Conservation (phyloP, 1,284 basidiomycete species). For the Heterobasidion irregulare region DNA sequence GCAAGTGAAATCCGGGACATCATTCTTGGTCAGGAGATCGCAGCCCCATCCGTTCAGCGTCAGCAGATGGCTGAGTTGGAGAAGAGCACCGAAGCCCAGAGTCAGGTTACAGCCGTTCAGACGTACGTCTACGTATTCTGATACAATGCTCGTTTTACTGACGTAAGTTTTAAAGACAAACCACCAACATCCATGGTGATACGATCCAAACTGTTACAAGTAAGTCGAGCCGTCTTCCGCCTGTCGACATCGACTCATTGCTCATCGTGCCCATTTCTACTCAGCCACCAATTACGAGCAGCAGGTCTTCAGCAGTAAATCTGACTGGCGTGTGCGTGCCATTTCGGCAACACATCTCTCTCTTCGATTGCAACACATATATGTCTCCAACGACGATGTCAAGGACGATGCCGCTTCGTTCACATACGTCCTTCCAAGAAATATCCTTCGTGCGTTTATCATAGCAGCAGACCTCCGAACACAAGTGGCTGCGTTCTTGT, state of each 20-base stretch:
- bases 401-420: constrained; percentile 93
- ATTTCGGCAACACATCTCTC: constrained; percentile 95
- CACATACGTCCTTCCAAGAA: constrained; percentile 97
- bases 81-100: constrained; percentile 90
- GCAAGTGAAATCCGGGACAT: constrained; percentile 95
- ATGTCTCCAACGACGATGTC: constrained; percentile 98
- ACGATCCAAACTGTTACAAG: constrained; percentile 94
- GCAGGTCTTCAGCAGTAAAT: constrained; percentile 96
- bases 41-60: constrained; percentile 85
- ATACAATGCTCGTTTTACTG: constrained; percentile 3
- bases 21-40: constrained; percentile 96
- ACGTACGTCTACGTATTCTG: constrained; percentile 40
- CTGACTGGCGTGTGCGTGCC: constrained; percentile 97
- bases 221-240: constrained; percentile 27
- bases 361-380: constrained; percentile 95
- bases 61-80: constrained; percentile 99
- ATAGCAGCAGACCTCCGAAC: constrained; percentile 91
- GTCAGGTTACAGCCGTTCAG: constrained; percentile 94
- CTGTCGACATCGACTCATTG: neutral
- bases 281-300: constrained; percentile 95
- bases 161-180: constrained; percentile 50
- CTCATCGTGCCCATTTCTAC: constrained; percentile 8
- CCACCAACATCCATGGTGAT: constrained; percentile 97
- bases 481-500: constrained; percentile 92
- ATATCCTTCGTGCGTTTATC: constrained; percentile 93